phyloP scores from a whole-genome alignment of 768 basidiomycete species.

The Psilocybe subaeruginosa region DNA sequence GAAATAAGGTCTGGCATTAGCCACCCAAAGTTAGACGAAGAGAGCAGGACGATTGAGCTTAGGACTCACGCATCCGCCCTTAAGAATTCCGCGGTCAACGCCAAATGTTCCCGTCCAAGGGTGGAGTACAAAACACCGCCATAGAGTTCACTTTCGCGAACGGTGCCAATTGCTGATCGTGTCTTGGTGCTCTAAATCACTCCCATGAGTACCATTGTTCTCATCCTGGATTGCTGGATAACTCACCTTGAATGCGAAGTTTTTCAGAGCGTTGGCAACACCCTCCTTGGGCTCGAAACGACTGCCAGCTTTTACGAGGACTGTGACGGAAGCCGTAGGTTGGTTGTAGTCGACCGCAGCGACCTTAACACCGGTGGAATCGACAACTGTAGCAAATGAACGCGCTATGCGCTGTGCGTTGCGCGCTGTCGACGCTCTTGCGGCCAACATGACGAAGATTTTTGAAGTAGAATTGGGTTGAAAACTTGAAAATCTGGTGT shows the following conservation, averaged over 20 bases:
- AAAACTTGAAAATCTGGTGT: conserved; percentile 28
- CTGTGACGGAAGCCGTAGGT: conserved; percentile 83
- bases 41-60: not conserved
- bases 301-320: conserved; percentile 92
- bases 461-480: conserved; percentile 32
- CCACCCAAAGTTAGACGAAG: conserved; percentile 4
- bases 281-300: conserved; percentile 89
- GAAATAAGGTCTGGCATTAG: conserved; percentile 73
- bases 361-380: conserved; percentile 82
- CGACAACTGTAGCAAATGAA: conserved; percentile 82
- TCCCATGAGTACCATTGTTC: not conserved
- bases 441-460: conserved; percentile 54
- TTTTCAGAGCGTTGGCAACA: conserved; percentile 92
- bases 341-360: conserved; percentile 83
- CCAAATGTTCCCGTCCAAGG: conserved; percentile 87
- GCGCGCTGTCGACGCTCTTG: conserved; percentile 61
- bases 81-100: conserved; percentile 93
- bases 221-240: not conserved
- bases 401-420: conserved; percentile 62
- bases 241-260: conserved; percentile 97
- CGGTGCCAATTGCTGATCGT: conserved; percentile 86
- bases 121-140: conserved; percentile 89
- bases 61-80: conserved; percentile 93
- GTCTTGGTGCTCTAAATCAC: conserved; percentile 73
- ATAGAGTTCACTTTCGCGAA: conserved; percentile 91